These are phyloP conservation scores for Candida methanosorbosa DNA, from an alignment of 805 yeast genomes.

Conservation along the genomic window DNA sequence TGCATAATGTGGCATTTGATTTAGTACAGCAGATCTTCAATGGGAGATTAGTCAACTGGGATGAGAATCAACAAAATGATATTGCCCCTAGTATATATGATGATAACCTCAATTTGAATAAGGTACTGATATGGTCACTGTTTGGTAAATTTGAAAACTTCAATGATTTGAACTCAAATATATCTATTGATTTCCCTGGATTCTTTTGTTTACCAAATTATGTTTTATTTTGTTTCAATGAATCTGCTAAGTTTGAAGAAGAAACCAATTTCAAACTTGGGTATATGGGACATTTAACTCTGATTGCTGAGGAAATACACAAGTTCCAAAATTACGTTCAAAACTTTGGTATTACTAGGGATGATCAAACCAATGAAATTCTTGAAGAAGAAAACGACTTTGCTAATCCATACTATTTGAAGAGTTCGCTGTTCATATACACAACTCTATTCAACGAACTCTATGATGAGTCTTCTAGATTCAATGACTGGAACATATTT, in stretches of 20 bases:
- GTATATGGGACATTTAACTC: constrained; percentile 50
- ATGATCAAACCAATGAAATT: constrained; percentile 22
- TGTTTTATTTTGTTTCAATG: constrained; percentile 19
- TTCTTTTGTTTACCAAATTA: constrained; percentile 23
- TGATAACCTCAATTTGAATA: constrained; percentile 24
- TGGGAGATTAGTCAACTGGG: constrained; percentile 40
- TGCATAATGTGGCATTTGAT: constrained; percentile 96
- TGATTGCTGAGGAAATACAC: constrained; percentile 51
- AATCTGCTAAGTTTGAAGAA: constrained; percentile 23
- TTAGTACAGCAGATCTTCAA: constrained; percentile 88
- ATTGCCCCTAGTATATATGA: constrained; percentile 11
- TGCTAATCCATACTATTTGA: constrained; percentile 20
- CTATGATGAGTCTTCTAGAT: constrained; percentile 15
- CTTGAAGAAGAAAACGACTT: constrained; percentile 18
- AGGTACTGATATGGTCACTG: constrained; percentile 25
- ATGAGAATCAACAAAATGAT: constrained; percentile 25
- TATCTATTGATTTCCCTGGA: constrained; percentile 18
- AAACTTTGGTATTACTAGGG: constrained; percentile 24
- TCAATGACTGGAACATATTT: constrained; percentile 38
- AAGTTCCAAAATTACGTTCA: constrained; percentile 34
- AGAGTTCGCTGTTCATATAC: constrained; percentile 22
- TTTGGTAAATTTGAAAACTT: constrained; percentile 22
- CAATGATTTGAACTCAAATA: constrained; percentile 5
- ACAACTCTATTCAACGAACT: constrained; percentile 22
- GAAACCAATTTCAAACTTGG: constrained; percentile 39